These are phyloP conservation scores for Solanum dulcamara DNA, from an alignment of 257 asterid species.

Conservation along the genomic window DNA sequence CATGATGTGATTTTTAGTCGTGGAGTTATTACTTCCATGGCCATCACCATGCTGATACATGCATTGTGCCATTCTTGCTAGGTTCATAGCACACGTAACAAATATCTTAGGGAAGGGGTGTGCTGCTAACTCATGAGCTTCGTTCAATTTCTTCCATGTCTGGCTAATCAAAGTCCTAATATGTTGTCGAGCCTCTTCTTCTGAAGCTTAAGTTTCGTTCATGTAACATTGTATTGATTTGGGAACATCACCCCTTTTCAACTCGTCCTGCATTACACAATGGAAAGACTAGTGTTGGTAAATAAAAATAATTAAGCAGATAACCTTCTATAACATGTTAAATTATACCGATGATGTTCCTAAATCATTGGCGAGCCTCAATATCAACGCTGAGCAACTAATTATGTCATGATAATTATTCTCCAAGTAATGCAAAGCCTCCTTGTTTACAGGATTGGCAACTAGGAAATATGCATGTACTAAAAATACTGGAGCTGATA, in stretches of 20 bases:
- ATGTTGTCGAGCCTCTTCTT: conserved; percentile 16
- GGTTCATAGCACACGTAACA: conserved; percentile 9
- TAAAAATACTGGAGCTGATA: conserved; percentile 18
- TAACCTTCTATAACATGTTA: background rate
- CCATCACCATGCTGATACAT: conserved; percentile 58
- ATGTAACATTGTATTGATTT: conserved; percentile 35
- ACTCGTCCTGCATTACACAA: background rate
- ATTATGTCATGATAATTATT: conserved; percentile 14
- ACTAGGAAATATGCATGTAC: conserved; percentile 20
- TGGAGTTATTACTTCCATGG: conserved; percentile 19
- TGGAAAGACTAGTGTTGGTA: background rate
- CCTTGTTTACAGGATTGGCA: conserved; percentile 24
- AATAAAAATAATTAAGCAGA: background rate
- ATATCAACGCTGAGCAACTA: conserved; percentile 15
- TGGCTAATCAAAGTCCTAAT: conserved; percentile 1
- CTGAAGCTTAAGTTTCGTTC: conserved; percentile 21
- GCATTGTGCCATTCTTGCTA: conserved; percentile 39
- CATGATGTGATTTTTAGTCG: conserved; percentile 5
- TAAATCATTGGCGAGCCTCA: conserved; percentile 42
- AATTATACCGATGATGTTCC: conserved; percentile 34
- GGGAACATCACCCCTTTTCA: conserved; percentile 19
- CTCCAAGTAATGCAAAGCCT: conserved; percentile 10
- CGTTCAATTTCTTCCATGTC: conserved; percentile 30
- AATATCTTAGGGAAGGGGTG: conserved; percentile 10
- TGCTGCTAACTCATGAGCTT: background rate